These are phyloP conservation scores for Oleoguttula mirabilis DNA, from an alignment of 495 filamentous ascomycete genomes.

Conservation along the genomic window DNA sequence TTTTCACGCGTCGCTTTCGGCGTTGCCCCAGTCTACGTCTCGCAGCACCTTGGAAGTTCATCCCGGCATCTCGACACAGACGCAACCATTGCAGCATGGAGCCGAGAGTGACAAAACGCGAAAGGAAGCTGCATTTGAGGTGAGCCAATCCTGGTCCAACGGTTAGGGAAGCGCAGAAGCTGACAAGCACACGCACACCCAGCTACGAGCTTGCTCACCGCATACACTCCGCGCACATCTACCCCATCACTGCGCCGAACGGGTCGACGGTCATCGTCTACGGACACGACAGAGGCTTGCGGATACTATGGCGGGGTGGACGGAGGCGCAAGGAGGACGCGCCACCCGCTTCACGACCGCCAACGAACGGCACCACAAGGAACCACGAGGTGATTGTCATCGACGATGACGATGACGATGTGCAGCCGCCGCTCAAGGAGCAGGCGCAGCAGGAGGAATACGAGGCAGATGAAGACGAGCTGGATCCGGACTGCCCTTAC, in stretches of 20 bases:
- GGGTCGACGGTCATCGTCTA: constrained; percentile 76
- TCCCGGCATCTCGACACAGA: background rate
- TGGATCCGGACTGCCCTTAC: constrained; percentile 40
- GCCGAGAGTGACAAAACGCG: constrained; percentile 22
- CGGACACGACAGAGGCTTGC: constrained; percentile 66
- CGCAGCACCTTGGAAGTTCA: background rate
- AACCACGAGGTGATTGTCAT: constrained; percentile 59
- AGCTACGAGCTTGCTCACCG: constrained; percentile 70
- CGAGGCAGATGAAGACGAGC: constrained; percentile 47
- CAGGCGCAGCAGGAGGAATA: constrained; percentile 33
- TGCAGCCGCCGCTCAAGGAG: constrained; percentile 40
- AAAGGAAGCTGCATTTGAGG: constrained; percentile 42
- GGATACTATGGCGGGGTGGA: constrained; percentile 72
- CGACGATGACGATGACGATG: constrained; percentile 65
- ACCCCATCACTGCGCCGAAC: constrained; percentile 67
- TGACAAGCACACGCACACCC: too few species aligned
- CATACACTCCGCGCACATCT: constrained; percentile 58
- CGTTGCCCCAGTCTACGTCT: background rate
- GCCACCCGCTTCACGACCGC: constrained; percentile 24
- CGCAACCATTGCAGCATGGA: constrained; percentile 16
- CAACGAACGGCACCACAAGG: constrained; percentile 27
- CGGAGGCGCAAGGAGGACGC: constrained; percentile 12
- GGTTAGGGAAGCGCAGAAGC: too few species aligned
- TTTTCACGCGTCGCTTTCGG: too few species aligned
- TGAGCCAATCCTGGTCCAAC: too few species aligned